Percentiles rank a stretch among this genome's conserved stretches.
Conservation (phyloP, 179 eudicot genomes). For the Amaranthus tricolor region DNA sequence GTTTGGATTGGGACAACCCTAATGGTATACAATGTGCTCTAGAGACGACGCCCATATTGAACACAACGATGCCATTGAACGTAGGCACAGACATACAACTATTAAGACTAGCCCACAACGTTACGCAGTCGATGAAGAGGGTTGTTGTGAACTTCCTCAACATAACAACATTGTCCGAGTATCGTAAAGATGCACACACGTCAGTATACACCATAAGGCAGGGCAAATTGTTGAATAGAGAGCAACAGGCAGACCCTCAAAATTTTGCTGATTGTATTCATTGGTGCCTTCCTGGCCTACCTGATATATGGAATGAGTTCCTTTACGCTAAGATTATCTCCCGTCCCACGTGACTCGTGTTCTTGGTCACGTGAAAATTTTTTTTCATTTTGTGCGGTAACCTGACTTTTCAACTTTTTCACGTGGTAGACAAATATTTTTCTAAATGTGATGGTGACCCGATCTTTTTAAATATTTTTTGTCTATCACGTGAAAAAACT, state of each 20-base stretch:
- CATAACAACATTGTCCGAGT: conserved; percentile 81
- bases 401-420: too few species aligned
- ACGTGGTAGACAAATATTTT: background rate
- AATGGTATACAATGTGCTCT: conserved; percentile 84
- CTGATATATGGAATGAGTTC: conserved; percentile 94
- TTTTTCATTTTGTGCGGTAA: background rate
- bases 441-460: too few species aligned
- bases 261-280: conserved; percentile 85
- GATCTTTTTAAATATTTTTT: background rate
- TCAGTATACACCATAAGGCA: conserved; percentile 81
- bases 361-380: conserved; percentile 1
- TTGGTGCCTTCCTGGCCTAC: conserved; percentile 95
- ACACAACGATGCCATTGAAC: conserved; percentile 54
- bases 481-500: too few species aligned
- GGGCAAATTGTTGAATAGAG: conserved; percentile 65
- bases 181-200: conserved; percentile 87
- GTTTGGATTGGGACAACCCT: conserved; percentile 84
- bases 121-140: conserved; percentile 57
- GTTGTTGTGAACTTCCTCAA: conserved; percentile 63
- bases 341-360: conserved; percentile 22
- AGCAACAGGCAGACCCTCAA: conserved; percentile 69
- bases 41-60: conserved; percentile 67
- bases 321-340: conserved; percentile 74
- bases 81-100: conserved; percentile 81
- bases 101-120: conserved; percentile 48